phyloP scores from a whole-genome alignment of 2,329 filamentous ascomycete genomes.

The Nemania serpens region DNA sequence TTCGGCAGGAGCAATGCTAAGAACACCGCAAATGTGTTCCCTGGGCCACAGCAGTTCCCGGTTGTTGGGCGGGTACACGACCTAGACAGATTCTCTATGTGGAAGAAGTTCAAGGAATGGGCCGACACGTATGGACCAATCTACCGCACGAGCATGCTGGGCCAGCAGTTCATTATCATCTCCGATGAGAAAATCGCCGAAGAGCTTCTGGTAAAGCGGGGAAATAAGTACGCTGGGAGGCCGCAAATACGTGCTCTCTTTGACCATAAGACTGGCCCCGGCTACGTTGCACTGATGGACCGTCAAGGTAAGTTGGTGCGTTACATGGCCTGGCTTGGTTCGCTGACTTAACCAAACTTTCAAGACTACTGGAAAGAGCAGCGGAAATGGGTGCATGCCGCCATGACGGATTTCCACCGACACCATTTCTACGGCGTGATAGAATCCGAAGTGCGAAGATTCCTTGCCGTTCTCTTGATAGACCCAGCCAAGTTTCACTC shows the following conservation, averaged over 20 bases:
- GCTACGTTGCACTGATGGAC: conserved; percentile 57
- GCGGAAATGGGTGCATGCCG: conserved; percentile 57
- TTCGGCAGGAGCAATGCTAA: conserved; percentile 42
- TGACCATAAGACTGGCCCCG: conserved; percentile 53
- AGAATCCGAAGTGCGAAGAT: conserved; percentile 52
- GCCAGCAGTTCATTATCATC: conserved; percentile 46
- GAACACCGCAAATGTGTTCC: conserved; percentile 43
- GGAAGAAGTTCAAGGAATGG: conserved; percentile 53
- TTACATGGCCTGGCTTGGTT: neutral
- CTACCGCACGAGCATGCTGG: conserved; percentile 42
- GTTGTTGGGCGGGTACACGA: conserved; percentile 56
- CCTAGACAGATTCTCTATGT: conserved; percentile 51
- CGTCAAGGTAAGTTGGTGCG: conserved; percentile 47
- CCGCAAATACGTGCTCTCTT: conserved; percentile 55
- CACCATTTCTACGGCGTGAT: conserved; percentile 54
- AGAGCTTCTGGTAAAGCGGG: conserved; percentile 54
- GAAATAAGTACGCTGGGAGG: conserved; percentile 56
- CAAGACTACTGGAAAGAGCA: conserved; percentile 54
- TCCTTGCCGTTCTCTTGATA: conserved; percentile 51
- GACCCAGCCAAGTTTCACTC: conserved; percentile 52
- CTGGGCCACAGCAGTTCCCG: conserved; percentile 53
- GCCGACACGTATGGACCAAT: conserved; percentile 40
- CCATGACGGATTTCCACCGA: conserved; percentile 49
- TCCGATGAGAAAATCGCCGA: conserved; percentile 54
- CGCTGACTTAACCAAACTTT: neutral